Percentiles rank a stretch among this genome's conserved stretches.
These are phyloP conservation scores for Linum lewisii DNA, from an alignment of 345 rosid genomes.

Conservation along the genomic window DNA sequence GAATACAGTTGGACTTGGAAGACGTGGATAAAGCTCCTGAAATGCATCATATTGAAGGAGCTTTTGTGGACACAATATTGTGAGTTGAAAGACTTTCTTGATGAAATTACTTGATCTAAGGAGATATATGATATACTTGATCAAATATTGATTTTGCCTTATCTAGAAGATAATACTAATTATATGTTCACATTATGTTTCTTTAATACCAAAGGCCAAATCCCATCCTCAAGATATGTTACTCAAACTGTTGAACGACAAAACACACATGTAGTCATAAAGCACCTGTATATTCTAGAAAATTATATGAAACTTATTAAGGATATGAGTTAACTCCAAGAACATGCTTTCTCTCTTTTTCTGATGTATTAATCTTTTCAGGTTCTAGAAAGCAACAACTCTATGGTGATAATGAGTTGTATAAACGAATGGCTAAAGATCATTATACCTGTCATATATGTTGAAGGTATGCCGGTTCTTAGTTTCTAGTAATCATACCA, in stretches of 20 bases:
- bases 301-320: too few species aligned
- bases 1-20: constrained; percentile 45
- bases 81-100: constrained; percentile 28
- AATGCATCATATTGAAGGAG: constrained; percentile 75
- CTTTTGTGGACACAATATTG: constrained; percentile 83
- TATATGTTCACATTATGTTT: constrained; percentile 14
- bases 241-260: constrained; percentile 75
- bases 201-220: constrained; percentile 61
- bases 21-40: constrained; percentile 58
- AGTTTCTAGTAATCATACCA: too few species aligned
- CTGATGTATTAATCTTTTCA: too few species aligned
- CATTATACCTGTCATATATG: too few species aligned
- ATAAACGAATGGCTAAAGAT: too few species aligned
- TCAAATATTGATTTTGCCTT: constrained; percentile 2
- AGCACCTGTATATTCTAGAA: too few species aligned
- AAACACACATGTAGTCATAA: constrained; percentile 39
- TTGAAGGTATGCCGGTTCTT: too few species aligned
- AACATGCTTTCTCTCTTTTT: too few species aligned
- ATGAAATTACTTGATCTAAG: not conserved
- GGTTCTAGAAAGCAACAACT: too few species aligned
- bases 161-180: not conserved
- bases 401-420: too few species aligned
- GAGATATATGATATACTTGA: not conserved
- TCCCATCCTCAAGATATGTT: constrained; percentile 70
- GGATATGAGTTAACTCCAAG: too few species aligned